These are phyloP conservation scores for Chenopodium quinoa DNA, from an alignment of 148 eudicot genomes.

Conservation along the genomic window DNA sequence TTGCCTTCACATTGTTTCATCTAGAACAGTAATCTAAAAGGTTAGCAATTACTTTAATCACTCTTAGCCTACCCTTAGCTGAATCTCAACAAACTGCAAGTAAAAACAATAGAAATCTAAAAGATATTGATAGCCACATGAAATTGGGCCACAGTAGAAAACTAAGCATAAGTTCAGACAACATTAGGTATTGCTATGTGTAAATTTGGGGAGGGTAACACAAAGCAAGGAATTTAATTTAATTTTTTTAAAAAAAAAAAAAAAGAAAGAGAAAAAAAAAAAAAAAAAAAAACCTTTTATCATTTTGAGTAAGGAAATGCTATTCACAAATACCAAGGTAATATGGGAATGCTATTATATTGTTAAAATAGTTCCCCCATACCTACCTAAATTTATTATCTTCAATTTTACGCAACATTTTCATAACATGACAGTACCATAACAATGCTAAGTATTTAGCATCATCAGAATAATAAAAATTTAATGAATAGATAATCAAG, in stretches of 20 bases:
- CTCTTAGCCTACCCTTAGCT: neutral
- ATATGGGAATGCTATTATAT: neutral
- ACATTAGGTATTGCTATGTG: neutral
- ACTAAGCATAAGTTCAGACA: neutral
- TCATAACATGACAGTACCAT: neutral
- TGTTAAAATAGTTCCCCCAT: neutral
- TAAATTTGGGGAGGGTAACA: neutral
- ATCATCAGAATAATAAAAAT: neutral
- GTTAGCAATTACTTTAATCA: neutral
- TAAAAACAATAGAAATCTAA: too few relatives aligned
- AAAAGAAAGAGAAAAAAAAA: too few relatives aligned
- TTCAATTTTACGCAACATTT: too few relatives aligned
- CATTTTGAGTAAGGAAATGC: neutral
- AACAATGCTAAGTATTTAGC: neutral
- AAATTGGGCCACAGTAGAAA: too few relatives aligned
- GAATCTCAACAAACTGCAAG: neutral
- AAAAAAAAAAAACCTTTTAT: too few relatives aligned
- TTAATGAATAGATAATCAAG: neutral
- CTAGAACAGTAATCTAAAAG: neutral
- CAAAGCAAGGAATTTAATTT: neutral
- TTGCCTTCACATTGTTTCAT: neutral
- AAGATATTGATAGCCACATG: too few relatives aligned
- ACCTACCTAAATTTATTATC: neutral
- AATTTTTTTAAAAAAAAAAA: too few relatives aligned
- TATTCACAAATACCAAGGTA: neutral